phyloP scores from a whole-genome alignment of 495 filamentous ascomycete species.

The Penicillium roqueforti region DNA sequence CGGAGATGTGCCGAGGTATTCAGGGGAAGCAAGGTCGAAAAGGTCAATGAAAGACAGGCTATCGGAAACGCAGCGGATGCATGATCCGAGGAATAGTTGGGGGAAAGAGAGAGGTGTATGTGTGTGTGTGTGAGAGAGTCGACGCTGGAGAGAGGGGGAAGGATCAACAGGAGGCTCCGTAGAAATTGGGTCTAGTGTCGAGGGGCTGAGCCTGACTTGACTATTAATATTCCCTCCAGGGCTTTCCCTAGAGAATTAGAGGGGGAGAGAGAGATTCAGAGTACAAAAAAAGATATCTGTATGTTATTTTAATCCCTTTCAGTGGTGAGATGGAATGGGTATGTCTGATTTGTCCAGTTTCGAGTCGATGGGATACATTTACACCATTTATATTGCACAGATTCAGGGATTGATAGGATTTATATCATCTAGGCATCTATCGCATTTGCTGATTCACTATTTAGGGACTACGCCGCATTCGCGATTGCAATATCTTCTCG shows the following conservation, averaged over 20 bases:
- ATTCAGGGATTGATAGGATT: no score
- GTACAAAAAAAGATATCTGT: not conserved
- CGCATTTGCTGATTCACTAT: no score
- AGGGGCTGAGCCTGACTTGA: constrained; percentile 20
- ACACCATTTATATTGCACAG: not conserved
- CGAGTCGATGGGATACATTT: not conserved
- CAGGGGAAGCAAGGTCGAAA: constrained; percentile 2
- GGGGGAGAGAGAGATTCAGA: not conserved
- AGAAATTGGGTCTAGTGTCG: constrained; percentile 25
- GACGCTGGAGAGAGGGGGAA: constrained; percentile 7
- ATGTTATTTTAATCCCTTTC: not conserved
- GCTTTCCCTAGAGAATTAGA: not conserved
- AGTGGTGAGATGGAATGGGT: not conserved
- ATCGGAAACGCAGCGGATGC: constrained; percentile 32
- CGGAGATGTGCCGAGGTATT: constrained; percentile 6
- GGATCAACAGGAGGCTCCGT: constrained; percentile 29
- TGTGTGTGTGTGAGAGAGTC: constrained; percentile 4
- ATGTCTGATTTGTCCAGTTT: constrained; percentile 5
- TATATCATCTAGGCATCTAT: no score
- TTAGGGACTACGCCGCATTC: not conserved
- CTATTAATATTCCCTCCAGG: constrained; percentile 8
- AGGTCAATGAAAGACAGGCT: constrained; percentile 17
- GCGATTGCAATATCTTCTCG: not conserved
- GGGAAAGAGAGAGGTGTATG: constrained; percentile 10
- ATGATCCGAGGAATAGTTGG: constrained; percentile 29